Percentiles rank a stretch among this genome's conserved stretches.
These are phyloP conservation scores for Pseudotsuga menziesii DNA, from an alignment of 75 land plant species.

Conservation along the genomic window DNA sequence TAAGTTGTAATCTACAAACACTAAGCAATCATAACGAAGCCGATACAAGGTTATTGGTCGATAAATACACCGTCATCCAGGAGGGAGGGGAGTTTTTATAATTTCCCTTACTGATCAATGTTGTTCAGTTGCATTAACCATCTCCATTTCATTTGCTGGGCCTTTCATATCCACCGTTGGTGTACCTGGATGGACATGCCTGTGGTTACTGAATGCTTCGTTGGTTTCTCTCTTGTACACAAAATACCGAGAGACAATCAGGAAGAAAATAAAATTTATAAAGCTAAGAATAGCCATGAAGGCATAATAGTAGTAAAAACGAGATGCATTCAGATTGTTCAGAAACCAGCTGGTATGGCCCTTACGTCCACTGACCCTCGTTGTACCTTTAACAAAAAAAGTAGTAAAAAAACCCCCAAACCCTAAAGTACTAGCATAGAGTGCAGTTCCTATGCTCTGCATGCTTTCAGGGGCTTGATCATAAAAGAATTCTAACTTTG, in stretches of 20 bases:
- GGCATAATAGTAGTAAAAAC: slow-evolving; percentile 74
- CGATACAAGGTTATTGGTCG: no score
- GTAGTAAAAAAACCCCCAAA: slow-evolving; percentile 60
- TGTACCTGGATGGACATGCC: no score
- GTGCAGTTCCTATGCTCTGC: slow-evolving; percentile 60
- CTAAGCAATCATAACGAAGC: no score
- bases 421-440: slow-evolving; percentile 36
- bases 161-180: no score
- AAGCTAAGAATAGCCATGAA: slow-evolving; percentile 29
- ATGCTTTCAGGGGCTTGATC: slow-evolving; percentile 77
- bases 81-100: no score
- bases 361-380: slow-evolving; percentile 30
- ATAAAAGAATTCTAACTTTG: slow-evolving; percentile 72
- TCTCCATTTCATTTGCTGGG: no score
- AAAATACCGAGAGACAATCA: slow-evolving; percentile 31
- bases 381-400: slow-evolving; percentile 47
- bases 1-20: no score
- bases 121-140: no score
- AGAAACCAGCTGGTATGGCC: slow-evolving; percentile 67
- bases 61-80: no score
- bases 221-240: slow-evolving; percentile 47
- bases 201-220: not conserved
- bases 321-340: slow-evolving; percentile 74
- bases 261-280: slow-evolving; percentile 33
- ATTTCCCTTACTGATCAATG: no score